Conservation (phyloP, 164 flowering plant genomes). For the Liriodendron chinense region DNA sequence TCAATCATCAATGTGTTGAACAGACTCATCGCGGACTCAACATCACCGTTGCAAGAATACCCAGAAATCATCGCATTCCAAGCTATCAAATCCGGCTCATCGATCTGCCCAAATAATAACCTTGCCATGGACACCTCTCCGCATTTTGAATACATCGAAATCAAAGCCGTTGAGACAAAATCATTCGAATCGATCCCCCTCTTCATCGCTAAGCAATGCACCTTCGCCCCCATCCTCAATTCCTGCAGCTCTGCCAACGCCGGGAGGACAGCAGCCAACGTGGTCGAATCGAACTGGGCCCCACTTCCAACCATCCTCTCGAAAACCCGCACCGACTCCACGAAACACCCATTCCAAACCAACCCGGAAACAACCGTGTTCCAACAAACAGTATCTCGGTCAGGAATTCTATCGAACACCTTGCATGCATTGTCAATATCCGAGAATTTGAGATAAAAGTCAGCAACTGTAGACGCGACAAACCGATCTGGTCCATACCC, state of each 20-base stretch:
- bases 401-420: constrained; percentile 65
- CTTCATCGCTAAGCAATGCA: constrained; percentile 66
- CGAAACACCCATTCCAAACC: constrained; percentile 40
- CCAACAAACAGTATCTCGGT: constrained; percentile 71
- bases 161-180: constrained; percentile 66
- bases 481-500: constrained; percentile 59
- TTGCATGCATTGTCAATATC: constrained; percentile 42
- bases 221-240: constrained; percentile 50
- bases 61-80: constrained; percentile 88
- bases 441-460: constrained; percentile 48
- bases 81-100: constrained; percentile 64
- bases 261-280: constrained; percentile 60
- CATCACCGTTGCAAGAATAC: constrained; percentile 55
- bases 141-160: constrained; percentile 79
- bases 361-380: constrained; percentile 85
- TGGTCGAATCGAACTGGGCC: constrained; percentile 50
- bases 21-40: constrained; percentile 41
- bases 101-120: constrained; percentile 51
- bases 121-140: constrained; percentile 42
- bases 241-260: constrained; percentile 72
- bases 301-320: constrained; percentile 38
- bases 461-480: constrained; percentile 64
- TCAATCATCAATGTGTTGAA: constrained; percentile 43
- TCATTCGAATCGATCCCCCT: constrained; percentile 43
- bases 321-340: constrained; percentile 49